Percentiles rank a stretch among this genome's conserved stretches.
These are phyloP conservation scores for Pseudopyricularia cyperi DNA, from an alignment of 2,329 filamentous ascomycete species.

Conservation along the genomic window DNA sequence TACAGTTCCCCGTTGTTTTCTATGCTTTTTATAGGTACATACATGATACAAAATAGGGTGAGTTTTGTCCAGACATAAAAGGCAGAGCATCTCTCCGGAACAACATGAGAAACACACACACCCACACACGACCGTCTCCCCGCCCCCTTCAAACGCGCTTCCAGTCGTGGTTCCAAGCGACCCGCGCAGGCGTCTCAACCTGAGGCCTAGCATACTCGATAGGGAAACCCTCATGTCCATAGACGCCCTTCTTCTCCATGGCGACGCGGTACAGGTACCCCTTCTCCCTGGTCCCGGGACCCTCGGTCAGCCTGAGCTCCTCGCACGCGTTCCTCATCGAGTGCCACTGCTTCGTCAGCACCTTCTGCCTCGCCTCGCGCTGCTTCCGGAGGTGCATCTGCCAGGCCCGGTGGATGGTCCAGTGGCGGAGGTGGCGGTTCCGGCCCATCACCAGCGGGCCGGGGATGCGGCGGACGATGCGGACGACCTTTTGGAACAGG, in stretches of 20 bases:
- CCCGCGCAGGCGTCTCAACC: slow-evolving; percentile 66
- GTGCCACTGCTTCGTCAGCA: slow-evolving; percentile 68
- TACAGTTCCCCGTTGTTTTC: too few species aligned
- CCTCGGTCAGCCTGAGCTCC: slow-evolving; percentile 53
- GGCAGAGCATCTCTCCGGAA: too few species aligned
- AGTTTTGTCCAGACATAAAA: too few species aligned
- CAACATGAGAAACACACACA: too few species aligned
- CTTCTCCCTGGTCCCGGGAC: slow-evolving; percentile 42
- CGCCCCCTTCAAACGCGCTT: slow-evolving; percentile 34
- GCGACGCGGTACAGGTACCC: slow-evolving; percentile 75
- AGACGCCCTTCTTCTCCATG: slow-evolving; percentile 83
- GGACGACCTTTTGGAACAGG: slow-evolving; percentile 18
- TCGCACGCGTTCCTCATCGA: slow-evolving; percentile 79
- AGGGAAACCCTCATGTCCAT: slow-evolving; percentile 58
- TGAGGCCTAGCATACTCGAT: slow-evolving; percentile 83
- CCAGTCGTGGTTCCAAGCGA: slow-evolving; percentile 92
- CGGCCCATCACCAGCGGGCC: slow-evolving; percentile 78
- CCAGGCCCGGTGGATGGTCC: slow-evolving; percentile 98
- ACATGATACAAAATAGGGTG: too few species aligned
- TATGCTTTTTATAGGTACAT: too few species aligned
- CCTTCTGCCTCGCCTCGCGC: slow-evolving; percentile 47
- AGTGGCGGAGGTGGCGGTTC: slow-evolving; percentile 80
- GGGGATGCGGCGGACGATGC: slow-evolving; percentile 21
- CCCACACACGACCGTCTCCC: background rate
- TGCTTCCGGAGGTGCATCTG: slow-evolving; percentile 62